Conservation (phyloP, 2,329 filamentous ascomycete genomes). For the Diaporthe aspalathi region DNA sequence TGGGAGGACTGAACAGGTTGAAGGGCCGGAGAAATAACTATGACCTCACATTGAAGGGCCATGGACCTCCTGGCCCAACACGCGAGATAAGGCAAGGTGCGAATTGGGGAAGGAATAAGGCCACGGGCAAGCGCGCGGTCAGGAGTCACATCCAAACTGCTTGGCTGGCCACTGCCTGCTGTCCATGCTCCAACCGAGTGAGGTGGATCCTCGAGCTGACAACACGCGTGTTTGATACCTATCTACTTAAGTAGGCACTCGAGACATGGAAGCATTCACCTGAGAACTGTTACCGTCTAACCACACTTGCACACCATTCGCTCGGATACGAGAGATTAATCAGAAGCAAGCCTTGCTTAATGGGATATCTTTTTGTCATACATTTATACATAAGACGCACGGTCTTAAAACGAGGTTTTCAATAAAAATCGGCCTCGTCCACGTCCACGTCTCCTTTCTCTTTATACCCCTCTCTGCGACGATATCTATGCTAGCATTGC, state of each 20-base stretch:
- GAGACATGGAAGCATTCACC: not conserved
- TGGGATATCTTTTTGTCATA: conserved; percentile 39
- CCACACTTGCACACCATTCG: not conserved
- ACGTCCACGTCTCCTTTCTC: not conserved
- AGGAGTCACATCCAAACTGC: not conserved
- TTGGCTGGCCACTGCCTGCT: not conserved
- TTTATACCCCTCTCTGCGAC: not conserved
- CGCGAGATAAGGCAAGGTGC: too few species aligned
- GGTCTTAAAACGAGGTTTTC: conserved; percentile 31
- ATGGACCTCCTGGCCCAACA: too few species aligned
- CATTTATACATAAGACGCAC: conserved; percentile 38
- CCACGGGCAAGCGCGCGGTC: not conserved
- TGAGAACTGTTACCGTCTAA: not conserved
- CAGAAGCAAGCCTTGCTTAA: conserved; percentile 20
- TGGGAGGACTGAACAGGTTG: not conserved
- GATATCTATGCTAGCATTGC: conserved; percentile 22
- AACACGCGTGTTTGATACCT: not conserved
- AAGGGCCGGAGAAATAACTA: not conserved
- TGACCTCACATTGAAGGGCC: too few species aligned
- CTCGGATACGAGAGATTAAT: not conserved
- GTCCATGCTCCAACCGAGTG: not conserved
- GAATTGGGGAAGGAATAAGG: too few species aligned
- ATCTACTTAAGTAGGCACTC: too few species aligned
- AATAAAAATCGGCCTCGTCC: not conserved
- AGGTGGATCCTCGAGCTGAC: not conserved